Conservation (phyloP, 2,329 filamentous ascomycete genomes). For the Clarireedia hainanense region DNA sequence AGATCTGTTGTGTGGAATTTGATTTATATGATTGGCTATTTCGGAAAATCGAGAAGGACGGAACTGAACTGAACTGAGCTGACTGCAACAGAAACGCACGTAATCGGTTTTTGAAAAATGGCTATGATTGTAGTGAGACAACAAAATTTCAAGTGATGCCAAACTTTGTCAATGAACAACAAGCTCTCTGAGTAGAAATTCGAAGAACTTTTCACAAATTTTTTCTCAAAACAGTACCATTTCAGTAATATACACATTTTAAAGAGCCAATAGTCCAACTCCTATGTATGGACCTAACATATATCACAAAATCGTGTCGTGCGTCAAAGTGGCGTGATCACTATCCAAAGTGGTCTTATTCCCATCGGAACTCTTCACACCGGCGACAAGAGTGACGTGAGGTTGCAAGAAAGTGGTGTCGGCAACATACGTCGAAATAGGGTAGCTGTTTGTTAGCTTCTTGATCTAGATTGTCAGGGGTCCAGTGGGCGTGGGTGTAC, state of each 20-base stretch:
- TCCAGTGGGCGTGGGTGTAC: no score
- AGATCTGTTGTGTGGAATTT: not conserved
- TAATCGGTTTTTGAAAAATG: no score
- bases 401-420: not conserved
- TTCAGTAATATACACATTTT: not conserved
- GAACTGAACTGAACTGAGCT: no score
- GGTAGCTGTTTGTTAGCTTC: not conserved
- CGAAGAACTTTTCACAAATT: not conserved
- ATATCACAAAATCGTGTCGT: not conserved
- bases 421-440: not conserved
- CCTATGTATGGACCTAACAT: not conserved
- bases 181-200: no score
- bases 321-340: slow-evolving; percentile 6
- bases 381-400: not conserved
- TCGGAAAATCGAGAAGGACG: no score
- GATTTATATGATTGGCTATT: not conserved
- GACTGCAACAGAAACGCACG: no score
- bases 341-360: slow-evolving; percentile 3
- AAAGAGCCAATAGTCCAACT: not conserved
- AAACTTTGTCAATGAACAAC: no score
- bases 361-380: not conserved
- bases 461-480: not conserved
- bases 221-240: not conserved
- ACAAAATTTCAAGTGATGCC: no score
- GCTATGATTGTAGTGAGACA: no score